A percentile compares a stretch with the other conserved stretches of the same genome.
Conservation (phyloP, 2,329 filamentous ascomycete species). For the Aspergillus transmontanensis region DNA sequence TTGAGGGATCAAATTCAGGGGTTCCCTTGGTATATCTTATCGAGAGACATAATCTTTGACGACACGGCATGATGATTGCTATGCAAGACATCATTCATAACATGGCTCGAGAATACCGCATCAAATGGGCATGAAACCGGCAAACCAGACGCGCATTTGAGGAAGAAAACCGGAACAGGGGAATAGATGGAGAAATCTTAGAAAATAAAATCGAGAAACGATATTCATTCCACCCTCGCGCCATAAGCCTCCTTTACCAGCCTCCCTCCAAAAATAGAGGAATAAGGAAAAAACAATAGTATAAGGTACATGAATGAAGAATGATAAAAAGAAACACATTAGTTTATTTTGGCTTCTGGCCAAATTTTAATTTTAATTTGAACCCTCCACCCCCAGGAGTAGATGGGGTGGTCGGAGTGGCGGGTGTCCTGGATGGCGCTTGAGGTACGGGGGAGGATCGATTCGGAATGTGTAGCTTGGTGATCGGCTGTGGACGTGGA, state of each 20-base stretch:
- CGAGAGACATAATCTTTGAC: slow-evolving; percentile 9
- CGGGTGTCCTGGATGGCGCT: slow-evolving; percentile 29
- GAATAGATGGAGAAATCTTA: slow-evolving; percentile 4
- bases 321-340: slow-evolving; percentile 4
- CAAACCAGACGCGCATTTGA: slow-evolving; percentile 1
- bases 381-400: slow-evolving; percentile 37
- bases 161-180: slow-evolving; percentile 7
- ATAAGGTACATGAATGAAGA: slow-evolving; percentile 19
- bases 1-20: neutral
- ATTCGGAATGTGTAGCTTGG: slow-evolving; percentile 39
- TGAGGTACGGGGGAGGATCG: slow-evolving; percentile 31
- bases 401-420: slow-evolving; percentile 32
- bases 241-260: slow-evolving; percentile 21
- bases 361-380: slow-evolving; percentile 48
- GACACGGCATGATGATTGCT: slow-evolving; percentile 10
- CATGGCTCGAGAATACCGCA: slow-evolving; percentile 10
- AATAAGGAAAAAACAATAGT: slow-evolving; percentile 10
- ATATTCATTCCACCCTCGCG: slow-evolving; percentile 18
- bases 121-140: slow-evolving; percentile 9
- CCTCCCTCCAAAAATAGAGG: slow-evolving; percentile 9
- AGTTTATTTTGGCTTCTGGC: slow-evolving; percentile 34
- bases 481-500: slow-evolving; percentile 23
- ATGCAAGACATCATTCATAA: slow-evolving; percentile 20
- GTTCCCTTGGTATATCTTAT: slow-evolving; percentile 5
- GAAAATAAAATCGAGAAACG: slow-evolving; percentile 17